Conservation (phyloP, 139 green algal genomes). For the Tetradesmus obliquus region DNA sequence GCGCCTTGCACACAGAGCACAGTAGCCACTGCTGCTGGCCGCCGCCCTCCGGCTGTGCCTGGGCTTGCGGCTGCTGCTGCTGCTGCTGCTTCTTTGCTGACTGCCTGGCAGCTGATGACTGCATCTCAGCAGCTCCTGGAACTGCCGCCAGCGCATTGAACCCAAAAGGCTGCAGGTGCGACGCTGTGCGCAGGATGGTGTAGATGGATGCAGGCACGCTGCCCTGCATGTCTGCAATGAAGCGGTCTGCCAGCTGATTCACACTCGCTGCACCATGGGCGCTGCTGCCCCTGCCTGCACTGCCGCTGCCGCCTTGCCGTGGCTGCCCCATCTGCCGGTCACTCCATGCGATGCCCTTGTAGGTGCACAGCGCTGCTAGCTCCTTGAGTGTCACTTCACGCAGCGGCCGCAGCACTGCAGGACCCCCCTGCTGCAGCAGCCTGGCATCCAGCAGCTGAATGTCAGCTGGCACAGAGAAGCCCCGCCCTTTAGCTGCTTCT, state of each 20-base stretch:
- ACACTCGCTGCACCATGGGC: conserved; percentile 31
- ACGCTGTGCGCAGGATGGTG: conserved; percentile 66
- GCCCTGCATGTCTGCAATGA: conserved; percentile 64
- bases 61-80: conserved; percentile 1
- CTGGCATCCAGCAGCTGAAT: conserved; percentile 72
- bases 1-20: not conserved
- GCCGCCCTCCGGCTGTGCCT: not conserved
- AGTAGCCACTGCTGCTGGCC: not conserved
- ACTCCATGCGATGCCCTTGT: conserved; percentile 35
- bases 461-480: conserved; percentile 70
- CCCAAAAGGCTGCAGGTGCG: conserved; percentile 64
- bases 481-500: conserved; percentile 76
- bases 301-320: not conserved
- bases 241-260: conserved; percentile 65
- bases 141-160: conserved; percentile 52
- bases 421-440: conserved; percentile 25
- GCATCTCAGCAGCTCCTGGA: not conserved
- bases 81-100: not conserved
- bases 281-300: conserved; percentile 9
- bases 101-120: conserved; percentile 1
- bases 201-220: conserved; percentile 68
- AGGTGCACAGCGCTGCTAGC: conserved; percentile 42
- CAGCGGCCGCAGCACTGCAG: conserved; percentile 30
- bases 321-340: conserved; percentile 32
- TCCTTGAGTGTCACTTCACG: conserved; percentile 53